Evolutionary conservation across 2,329 filamentous ascomycete genomes (phyloP), one percentile per base, ranked within the genome.

Genomic region (Hirsutella minnesotensis): DNA sequence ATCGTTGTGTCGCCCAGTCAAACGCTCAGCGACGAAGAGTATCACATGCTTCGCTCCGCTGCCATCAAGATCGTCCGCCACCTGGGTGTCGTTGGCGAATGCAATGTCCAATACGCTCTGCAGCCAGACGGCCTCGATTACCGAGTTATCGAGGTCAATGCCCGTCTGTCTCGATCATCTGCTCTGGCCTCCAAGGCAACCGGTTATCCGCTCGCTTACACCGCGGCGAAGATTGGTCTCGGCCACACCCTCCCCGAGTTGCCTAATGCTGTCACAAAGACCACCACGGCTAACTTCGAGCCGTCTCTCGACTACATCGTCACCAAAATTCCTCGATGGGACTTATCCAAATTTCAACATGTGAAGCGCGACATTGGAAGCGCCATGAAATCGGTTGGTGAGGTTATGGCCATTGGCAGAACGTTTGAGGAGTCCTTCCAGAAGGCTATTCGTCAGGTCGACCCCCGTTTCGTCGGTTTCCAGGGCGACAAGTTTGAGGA

Each of bases 381-480:
- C 59, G 84, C 90, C 48, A 98, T 98, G 92, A 98, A 96, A 72
- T 95, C 89, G 20, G 89, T 98, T 45, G 92, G 92, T 61, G 92
- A 98, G 67, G 92, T 98, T 47, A 98, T 98, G 92, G 92, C 92
- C 50, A 96, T 98, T 56, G 92, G 92, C 52, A 82, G 92, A 64
- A 96, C 92, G 24, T 98, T 96, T 56, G 92, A 98, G 67, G 92
- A 98, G 69, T 94, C 88, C 15, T 94, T 98, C 72, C 92, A 98
- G 66, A 98, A 98, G 73, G 92, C 92, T 49, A 94, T 95, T 59
- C 86, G 92, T 47, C 87, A 95, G 69, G 90, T 98, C 51, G 92
- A 98, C 61, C 90, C 92, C 52, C 79, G 77, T 56, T 96, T 86
- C 61, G 68, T 90, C 50, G 92, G 92, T 52, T 94, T 96, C 73